A percentile compares a stretch with the other conserved stretches of the same genome.
phyloP scores from a whole-genome alignment of 2,329 filamentous ascomycete genomes.

The Lachnellula hyalina region DNA sequence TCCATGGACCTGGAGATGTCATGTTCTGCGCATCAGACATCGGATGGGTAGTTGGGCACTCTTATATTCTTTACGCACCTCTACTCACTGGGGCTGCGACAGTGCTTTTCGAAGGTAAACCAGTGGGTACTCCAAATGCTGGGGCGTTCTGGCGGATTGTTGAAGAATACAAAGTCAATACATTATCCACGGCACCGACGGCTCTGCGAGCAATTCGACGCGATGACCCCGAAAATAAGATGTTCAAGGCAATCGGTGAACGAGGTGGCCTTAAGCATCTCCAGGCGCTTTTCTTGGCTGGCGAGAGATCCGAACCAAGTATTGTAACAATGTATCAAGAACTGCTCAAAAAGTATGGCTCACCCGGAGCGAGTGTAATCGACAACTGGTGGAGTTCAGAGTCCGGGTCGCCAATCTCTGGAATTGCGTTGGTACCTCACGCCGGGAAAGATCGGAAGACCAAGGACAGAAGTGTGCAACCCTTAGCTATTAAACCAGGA shows the following conservation, averaged over 20 bases:
- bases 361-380: conserved; percentile 55
- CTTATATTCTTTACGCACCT: conserved; percentile 85
- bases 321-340: conserved; percentile 78
- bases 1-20: conserved; percentile 79
- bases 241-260: conserved; percentile 57
- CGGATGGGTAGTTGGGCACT: conserved; percentile 85
- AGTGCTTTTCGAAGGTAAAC: conserved; percentile 90
- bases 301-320: conserved; percentile 82
- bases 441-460: conserved; percentile 50
- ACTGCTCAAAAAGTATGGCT: conserved; percentile 62
- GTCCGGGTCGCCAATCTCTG: conserved; percentile 63
- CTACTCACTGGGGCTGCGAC: conserved; percentile 81
- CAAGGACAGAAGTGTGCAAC: conserved; percentile 32
- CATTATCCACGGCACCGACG: conserved; percentile 80
- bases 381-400: conserved; percentile 75
- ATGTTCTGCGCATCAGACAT: conserved; percentile 71
- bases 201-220: conserved; percentile 82
- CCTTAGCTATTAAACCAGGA: conserved; percentile 68
- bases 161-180: conserved; percentile 78
- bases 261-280: conserved; percentile 67
- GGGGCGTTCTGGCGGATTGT: conserved; percentile 84
- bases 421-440: conserved; percentile 57
- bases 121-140: conserved; percentile 80
- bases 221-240: conserved; percentile 71
- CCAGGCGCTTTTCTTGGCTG: conserved; percentile 75